phyloP scores from a whole-genome alignment of 208 protist species.

The Kentomonas sorsogonicus region DNA sequence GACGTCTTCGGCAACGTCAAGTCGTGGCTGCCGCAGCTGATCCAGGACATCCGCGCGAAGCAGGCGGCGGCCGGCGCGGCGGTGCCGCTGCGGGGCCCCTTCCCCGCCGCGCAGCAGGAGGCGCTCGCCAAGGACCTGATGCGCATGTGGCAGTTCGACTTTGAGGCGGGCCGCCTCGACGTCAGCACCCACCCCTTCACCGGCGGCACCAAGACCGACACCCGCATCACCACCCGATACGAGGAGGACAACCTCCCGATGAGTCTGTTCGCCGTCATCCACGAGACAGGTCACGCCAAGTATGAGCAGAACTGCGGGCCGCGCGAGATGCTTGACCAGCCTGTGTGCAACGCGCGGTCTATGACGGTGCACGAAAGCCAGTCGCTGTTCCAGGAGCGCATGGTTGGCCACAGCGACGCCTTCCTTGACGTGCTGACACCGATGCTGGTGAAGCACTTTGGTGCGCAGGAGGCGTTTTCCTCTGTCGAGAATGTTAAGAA shows the following conservation, averaged over 20 bases:
- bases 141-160: slow-evolving; percentile 70
- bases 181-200: slow-evolving; percentile 85
- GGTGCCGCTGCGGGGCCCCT: slow-evolving; percentile 28
- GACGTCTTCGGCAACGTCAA: slow-evolving; percentile 68
- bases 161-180: slow-evolving; percentile 82
- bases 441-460: slow-evolving; percentile 41
- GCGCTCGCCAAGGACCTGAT: slow-evolving; percentile 49
- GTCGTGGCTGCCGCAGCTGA: slow-evolving; percentile 67
- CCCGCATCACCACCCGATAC: slow-evolving; percentile 85
- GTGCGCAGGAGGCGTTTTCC: slow-evolving; percentile 43
- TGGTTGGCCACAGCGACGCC: slow-evolving; percentile 43
- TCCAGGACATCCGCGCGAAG: slow-evolving; percentile 61
- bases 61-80: slow-evolving; percentile 16
- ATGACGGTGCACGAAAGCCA: slow-evolving; percentile 88
- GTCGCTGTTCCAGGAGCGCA: slow-evolving; percentile 81
- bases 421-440: slow-evolving; percentile 59
- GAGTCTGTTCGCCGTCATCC: slow-evolving; percentile 68
- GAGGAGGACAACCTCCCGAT: slow-evolving; percentile 35
- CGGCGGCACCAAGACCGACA: slow-evolving; percentile 71
- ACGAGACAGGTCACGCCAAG: slow-evolving; percentile 87
- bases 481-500: slow-evolving; percentile 50
- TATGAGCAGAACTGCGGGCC: slow-evolving; percentile 86
- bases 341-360: slow-evolving; percentile 56
- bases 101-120: slow-evolving; percentile 52
- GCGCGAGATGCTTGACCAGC: slow-evolving; percentile 46